Conservation (phyloP, 352 stramenopile species). For the Peronospora tabacina region DNA sequence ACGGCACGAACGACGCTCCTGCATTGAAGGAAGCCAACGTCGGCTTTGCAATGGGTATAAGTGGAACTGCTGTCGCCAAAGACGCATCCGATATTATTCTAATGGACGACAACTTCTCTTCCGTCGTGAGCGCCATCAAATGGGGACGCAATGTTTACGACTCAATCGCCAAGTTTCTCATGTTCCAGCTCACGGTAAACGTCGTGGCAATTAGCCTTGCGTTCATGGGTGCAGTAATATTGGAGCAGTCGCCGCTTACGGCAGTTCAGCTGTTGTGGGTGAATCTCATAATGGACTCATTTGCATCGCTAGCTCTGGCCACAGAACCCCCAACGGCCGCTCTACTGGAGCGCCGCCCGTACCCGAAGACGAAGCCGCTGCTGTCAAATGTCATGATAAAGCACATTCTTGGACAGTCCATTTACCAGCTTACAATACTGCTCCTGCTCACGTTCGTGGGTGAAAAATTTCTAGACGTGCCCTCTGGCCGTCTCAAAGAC, state of each 20-base stretch:
- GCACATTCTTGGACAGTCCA: constrained; percentile 90
- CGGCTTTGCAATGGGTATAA: constrained; percentile 95
- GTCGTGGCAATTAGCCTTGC: constrained; percentile 90
- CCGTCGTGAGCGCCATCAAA: constrained; percentile 93
- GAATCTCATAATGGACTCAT: constrained; percentile 98
- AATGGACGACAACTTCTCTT: constrained; percentile 96
- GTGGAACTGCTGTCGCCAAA: constrained; percentile 92
- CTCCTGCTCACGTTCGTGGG: constrained; percentile 81
- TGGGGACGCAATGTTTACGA: constrained; percentile 95
- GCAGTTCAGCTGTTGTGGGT: constrained; percentile 97
- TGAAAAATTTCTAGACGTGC: constrained; percentile 41
- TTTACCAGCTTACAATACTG: constrained; percentile 89
- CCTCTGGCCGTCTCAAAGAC: constrained; percentile 41
- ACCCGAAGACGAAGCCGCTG: constrained; percentile 88
- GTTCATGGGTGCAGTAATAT: constrained; percentile 81
- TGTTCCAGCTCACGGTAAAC: constrained; percentile 98
- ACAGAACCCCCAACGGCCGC: constrained; percentile 88
- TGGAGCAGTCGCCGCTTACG: constrained; percentile 86
- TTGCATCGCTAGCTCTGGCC: constrained; percentile 91
- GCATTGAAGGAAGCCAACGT: constrained; percentile 96
- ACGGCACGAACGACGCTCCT: constrained; percentile 95
- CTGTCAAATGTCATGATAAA: constrained; percentile 93
- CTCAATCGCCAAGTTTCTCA: constrained; percentile 96
- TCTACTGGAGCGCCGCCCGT: constrained; percentile 90
- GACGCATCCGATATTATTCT: constrained; percentile 95